phyloP scores from a whole-genome alignment of 1,139 yeast genomes.

The Saccharomyces uvarum region DNA sequence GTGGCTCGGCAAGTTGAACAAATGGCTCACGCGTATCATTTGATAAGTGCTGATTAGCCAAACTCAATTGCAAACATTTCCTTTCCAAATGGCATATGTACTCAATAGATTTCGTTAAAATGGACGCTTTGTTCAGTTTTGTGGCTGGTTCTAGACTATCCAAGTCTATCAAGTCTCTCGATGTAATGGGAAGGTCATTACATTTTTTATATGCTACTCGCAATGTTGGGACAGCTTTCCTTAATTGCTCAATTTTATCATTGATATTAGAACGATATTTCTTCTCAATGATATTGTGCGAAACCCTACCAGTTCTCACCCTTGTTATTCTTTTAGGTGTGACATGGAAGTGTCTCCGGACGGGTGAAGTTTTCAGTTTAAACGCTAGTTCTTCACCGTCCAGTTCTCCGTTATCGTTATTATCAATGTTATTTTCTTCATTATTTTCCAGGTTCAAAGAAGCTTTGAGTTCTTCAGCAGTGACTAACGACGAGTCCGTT shows the following conservation, averaged over 20 bases:
- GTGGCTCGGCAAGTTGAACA: not conserved
- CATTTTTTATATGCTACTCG: slow-evolving; percentile 35
- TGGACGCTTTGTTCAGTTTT: slow-evolving; percentile 82
- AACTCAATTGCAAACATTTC: slow-evolving; percentile 39
- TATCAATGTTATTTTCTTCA: not conserved
- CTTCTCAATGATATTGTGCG: slow-evolving; percentile 71
- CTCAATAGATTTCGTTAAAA: slow-evolving; percentile 82
- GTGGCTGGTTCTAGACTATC: slow-evolving; percentile 87
- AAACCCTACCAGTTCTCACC: slow-evolving; percentile 36
- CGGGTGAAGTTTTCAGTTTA: not conserved
- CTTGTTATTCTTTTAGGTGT: slow-evolving; percentile 15
- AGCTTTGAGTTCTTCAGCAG: not conserved
- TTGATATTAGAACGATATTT: slow-evolving; percentile 69
- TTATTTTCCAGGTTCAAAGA: not conserved
- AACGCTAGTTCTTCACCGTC: not conserved
- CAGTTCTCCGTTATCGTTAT: not conserved
- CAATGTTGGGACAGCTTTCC: slow-evolving; percentile 64
- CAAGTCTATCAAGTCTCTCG: slow-evolving; percentile 37
- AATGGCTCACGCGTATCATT: not conserved
- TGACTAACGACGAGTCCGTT: not conserved
- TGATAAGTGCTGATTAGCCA: not conserved
- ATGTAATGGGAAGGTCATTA: slow-evolving; percentile 31
- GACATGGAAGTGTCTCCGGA: not conserved
- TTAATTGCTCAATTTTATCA: slow-evolving; percentile 54
- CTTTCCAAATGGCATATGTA: slow-evolving; percentile 76